Conservation (phyloP, 1,139 yeast genomes). For the Blastobotrys capitulatus region DNA sequence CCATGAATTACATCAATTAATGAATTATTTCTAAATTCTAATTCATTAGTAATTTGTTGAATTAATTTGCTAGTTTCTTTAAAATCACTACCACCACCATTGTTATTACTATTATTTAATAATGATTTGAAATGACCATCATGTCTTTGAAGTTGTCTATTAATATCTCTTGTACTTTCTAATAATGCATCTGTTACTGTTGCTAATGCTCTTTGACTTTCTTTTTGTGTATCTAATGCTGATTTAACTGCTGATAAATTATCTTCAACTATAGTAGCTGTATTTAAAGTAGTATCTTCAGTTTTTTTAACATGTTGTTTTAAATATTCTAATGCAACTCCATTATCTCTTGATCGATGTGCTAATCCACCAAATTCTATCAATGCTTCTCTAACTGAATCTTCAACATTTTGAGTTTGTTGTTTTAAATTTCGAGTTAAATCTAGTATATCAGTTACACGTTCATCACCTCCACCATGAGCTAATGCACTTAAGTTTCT, state of each 20-base stretch:
- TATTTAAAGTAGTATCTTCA: slow-evolving; percentile 15
- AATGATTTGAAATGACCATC: slow-evolving; percentile 16
- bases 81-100: neutral
- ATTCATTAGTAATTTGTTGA: slow-evolving; percentile 1
- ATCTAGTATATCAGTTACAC: slow-evolving; percentile 29
- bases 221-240: slow-evolving; percentile 22
- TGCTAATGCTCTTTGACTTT: slow-evolving; percentile 21
- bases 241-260: slow-evolving; percentile 18
- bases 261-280: slow-evolving; percentile 21
- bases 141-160: slow-evolving; percentile 16
- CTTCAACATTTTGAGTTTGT: slow-evolving; percentile 31
- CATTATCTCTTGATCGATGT: slow-evolving; percentile 41
- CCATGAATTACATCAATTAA: slow-evolving; percentile 1
- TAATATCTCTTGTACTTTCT: slow-evolving; percentile 21
- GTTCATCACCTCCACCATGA: slow-evolving; percentile 29
- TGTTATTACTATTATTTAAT: neutral
- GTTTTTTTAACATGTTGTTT: slow-evolving; percentile 24
- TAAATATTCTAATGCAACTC: slow-evolving; percentile 35
- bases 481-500: slow-evolving; percentile 12
- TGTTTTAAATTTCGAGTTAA: slow-evolving; percentile 27
- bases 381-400: slow-evolving; percentile 37
- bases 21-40: slow-evolving; percentile 7
- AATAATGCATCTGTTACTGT: slow-evolving; percentile 23
- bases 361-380: slow-evolving; percentile 38
- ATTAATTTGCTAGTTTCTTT: neutral